Conservation (phyloP, 257 asterid genomes). For the Jacaranda mimosifolia region DNA sequence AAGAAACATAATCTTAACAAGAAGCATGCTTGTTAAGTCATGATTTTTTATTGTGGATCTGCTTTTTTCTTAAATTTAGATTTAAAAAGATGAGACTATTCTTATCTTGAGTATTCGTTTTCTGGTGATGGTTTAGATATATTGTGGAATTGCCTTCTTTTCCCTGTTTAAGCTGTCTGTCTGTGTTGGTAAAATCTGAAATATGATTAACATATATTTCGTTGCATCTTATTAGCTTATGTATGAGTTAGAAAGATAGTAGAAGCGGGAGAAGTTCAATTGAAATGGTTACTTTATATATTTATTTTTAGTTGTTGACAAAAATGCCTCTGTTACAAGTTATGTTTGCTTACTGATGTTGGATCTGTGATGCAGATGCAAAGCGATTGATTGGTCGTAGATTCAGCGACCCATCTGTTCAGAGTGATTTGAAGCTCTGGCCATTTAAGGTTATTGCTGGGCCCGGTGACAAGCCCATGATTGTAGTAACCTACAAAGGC, state of each 20-base stretch:
- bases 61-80: not conserved
- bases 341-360: not conserved
- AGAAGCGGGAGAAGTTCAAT: not conserved
- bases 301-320: not conserved
- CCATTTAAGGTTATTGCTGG: conserved; percentile 43
- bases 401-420: conserved; percentile 36
- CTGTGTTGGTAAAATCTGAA: not conserved
- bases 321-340: too few relatives aligned
- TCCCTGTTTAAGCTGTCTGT: not conserved
- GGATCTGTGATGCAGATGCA: conserved; percentile 26
- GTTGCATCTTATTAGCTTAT: not conserved
- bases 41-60: not conserved
- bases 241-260: not conserved
- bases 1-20: not conserved
- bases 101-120: not conserved
- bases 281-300: too few relatives aligned
- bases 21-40: not conserved
- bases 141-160: not conserved
- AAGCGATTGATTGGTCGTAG: conserved; percentile 40
- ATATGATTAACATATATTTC: too few relatives aligned
- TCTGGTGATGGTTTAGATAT: not conserved
- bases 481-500: conserved; percentile 29
- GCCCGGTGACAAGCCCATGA: conserved; percentile 40
- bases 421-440: conserved; percentile 38
- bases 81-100: not conserved